A percentile compares a stretch with the other conserved stretches of the same genome.
Conservation (phyloP, 2,329 filamentous ascomycete species). For the Fusarium brevicatenulatum region DNA sequence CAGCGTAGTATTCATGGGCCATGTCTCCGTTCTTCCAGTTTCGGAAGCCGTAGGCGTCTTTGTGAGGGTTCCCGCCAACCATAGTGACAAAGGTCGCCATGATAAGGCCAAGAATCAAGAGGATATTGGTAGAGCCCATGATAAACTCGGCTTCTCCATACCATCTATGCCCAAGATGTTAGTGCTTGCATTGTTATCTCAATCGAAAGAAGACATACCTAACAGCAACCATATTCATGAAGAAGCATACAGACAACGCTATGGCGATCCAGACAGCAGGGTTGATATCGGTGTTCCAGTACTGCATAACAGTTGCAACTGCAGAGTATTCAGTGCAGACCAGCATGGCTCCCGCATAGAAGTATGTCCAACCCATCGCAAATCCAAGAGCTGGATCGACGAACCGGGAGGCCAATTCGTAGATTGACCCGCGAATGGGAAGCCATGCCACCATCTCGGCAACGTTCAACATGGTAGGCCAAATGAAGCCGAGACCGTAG, state of each 20-base stretch:
- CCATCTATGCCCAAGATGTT: not conserved
- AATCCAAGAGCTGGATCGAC: not conserved
- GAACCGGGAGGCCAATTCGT: not conserved
- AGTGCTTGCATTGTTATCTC: not conserved
- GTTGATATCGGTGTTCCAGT: not conserved
- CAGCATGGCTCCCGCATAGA: not conserved
- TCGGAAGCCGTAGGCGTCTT: not conserved
- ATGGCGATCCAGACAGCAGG: not conserved
- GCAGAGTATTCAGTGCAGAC: not conserved
- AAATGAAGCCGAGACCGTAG: not conserved
- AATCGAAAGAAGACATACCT: not conserved
- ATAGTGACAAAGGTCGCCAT: not conserved
- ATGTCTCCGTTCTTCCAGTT: not conserved
- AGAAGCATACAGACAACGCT: not conserved
- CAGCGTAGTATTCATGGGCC: not conserved
- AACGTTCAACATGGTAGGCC: not conserved
- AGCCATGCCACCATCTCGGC: not conserved
- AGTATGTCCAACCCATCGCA: not conserved
- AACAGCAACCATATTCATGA: not conserved
- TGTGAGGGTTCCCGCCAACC: not conserved
- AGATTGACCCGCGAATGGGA: not conserved
- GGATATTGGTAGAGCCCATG: not conserved
- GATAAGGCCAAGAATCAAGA: not conserved
- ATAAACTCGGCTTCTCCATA: not conserved
- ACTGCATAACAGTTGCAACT: not conserved